Evolutionary conservation across 306 rosid species (phyloP).

Genomic region (Vicia faba): DNA sequence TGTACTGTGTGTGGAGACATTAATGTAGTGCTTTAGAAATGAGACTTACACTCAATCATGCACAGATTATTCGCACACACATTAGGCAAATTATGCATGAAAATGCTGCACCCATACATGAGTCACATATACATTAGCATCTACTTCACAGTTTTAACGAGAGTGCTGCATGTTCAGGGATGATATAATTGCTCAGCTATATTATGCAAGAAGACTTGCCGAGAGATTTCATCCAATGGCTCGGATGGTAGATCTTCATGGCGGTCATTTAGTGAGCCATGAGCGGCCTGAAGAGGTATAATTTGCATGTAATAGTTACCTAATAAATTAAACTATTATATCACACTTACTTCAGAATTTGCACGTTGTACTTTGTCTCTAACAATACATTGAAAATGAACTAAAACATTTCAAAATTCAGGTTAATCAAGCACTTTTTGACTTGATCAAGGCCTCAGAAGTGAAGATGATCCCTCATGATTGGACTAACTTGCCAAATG

Average conservation of each 20-base stretch:
- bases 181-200: slow-evolving; percentile 88
- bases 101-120: slow-evolving; percentile 9
- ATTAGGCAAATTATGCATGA: slow-evolving; percentile 29
- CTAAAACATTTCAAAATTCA: slow-evolving; percentile 41
- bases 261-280: slow-evolving; percentile 95
- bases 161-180: slow-evolving; percentile 52
- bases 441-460: slow-evolving; percentile 73
- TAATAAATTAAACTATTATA: slow-evolving; percentile 6
- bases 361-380: slow-evolving; percentile 23
- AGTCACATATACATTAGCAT: not conserved
- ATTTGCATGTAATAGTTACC: slow-evolving; percentile 7
- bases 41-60: slow-evolving; percentile 10
- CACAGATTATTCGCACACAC: slow-evolving; percentile 1
- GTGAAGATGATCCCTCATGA: slow-evolving; percentile 57
- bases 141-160: slow-evolving; percentile 22
- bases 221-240: slow-evolving; percentile 81
- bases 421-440: slow-evolving; percentile 87
- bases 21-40: slow-evolving; percentile 10
- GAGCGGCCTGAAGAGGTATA: slow-evolving; percentile 89
- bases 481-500: slow-evolving; percentile 77
- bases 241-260: slow-evolving; percentile 90
- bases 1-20: slow-evolving; percentile 19
- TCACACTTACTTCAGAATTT: not conserved
- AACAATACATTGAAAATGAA: slow-evolving; percentile 31
- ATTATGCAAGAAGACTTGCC: slow-evolving; percentile 75